A percentile compares a stretch with the other conserved stretches of the same genome.
phyloP scores from a whole-genome alignment of 768 basidiomycete species.

The Leccinum imitatum region DNA sequence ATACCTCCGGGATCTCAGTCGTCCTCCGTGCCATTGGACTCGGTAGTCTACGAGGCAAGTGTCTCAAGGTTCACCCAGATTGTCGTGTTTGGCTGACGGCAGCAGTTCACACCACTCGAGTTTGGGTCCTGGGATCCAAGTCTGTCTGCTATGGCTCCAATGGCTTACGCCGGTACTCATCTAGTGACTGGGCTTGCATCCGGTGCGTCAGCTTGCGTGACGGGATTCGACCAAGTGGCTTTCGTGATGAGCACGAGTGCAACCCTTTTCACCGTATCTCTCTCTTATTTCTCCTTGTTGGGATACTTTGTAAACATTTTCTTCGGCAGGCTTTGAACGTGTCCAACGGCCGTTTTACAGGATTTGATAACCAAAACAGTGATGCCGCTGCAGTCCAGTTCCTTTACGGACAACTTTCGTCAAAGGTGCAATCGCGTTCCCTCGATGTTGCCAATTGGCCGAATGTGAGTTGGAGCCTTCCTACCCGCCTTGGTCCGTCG shows the following conservation, averaged over 20 bases:
- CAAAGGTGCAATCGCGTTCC: slow-evolving; percentile 46
- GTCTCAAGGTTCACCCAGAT: slow-evolving; percentile 3
- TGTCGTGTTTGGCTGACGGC: slow-evolving; percentile 1
- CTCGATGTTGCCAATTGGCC: slow-evolving; percentile 72
- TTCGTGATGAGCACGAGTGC: slow-evolving; percentile 79
- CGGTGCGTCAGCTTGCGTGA: slow-evolving; percentile 61
- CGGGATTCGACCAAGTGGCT: slow-evolving; percentile 70
- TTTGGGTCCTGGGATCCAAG: slow-evolving; percentile 73
- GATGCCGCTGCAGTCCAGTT: slow-evolving; percentile 39
- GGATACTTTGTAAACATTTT: background rate
- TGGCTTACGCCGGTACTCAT: slow-evolving; percentile 63
- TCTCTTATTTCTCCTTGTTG: background rate
- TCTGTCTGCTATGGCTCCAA: slow-evolving; percentile 67
- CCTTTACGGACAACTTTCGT: slow-evolving; percentile 47
- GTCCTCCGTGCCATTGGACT: slow-evolving; percentile 38
- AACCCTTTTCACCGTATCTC: slow-evolving; percentile 59
- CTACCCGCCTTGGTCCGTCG: background rate
- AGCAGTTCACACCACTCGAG: slow-evolving; percentile 60
- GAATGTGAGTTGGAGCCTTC: slow-evolving; percentile 35
- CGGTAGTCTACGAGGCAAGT: slow-evolving; percentile 59
- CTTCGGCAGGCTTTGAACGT: slow-evolving; percentile 52
- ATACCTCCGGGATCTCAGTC: slow-evolving; percentile 44
- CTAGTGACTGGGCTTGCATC: slow-evolving; percentile 55
- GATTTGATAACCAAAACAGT: slow-evolving; percentile 11
- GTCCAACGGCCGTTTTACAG: slow-evolving; percentile 36